Percentiles rank a stretch among this genome's conserved stretches.
phyloP scores from a whole-genome alignment of 2,329 filamentous ascomycete genomes.

The Epichloe typhina region DNA sequence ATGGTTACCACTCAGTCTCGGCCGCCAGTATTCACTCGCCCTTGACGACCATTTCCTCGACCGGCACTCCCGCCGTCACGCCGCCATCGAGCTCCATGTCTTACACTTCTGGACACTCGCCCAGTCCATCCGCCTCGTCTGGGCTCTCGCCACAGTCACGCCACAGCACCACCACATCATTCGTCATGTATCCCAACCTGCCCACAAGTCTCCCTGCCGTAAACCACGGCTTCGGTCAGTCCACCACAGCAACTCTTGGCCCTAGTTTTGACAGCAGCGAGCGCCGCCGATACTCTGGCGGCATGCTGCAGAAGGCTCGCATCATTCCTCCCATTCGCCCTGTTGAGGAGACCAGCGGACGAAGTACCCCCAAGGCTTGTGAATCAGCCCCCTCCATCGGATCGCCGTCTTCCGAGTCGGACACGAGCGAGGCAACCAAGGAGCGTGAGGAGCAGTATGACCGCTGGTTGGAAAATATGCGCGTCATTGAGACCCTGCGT shows the following conservation, averaged over 20 bases:
- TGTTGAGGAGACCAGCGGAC: conserved; percentile 24
- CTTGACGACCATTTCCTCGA: conserved; percentile 42
- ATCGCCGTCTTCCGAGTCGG: conserved; percentile 43
- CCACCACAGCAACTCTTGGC: conserved; percentile 58
- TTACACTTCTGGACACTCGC: conserved; percentile 66
- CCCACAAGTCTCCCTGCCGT: conserved; percentile 43
- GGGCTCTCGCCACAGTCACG: conserved; percentile 55
- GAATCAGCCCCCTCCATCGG: conserved; percentile 32
- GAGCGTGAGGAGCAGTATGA: conserved; percentile 51
- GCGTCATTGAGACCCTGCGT: conserved; percentile 48
- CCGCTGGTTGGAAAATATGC: conserved; percentile 52
- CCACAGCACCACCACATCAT: conserved; percentile 44
- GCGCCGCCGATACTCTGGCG: conserved; percentile 52
- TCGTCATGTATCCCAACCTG: conserved; percentile 62
- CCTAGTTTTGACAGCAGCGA: conserved; percentile 50
- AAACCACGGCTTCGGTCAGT: conserved; percentile 55
- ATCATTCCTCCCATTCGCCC: conserved; percentile 27
- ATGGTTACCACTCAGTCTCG: conserved; percentile 29
- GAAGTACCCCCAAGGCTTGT: conserved; percentile 29
- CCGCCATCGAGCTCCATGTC: conserved; percentile 64
- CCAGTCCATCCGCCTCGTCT: conserved; percentile 50
- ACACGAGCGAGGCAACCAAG: conserved; percentile 35
- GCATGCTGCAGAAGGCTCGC: conserved; percentile 49
- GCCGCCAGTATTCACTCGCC: conserved; percentile 49
- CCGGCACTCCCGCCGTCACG: conserved; percentile 63